Base-by-base conservation (phyloP, 257 asterid species). In the Capsicum chinense region DNA sequence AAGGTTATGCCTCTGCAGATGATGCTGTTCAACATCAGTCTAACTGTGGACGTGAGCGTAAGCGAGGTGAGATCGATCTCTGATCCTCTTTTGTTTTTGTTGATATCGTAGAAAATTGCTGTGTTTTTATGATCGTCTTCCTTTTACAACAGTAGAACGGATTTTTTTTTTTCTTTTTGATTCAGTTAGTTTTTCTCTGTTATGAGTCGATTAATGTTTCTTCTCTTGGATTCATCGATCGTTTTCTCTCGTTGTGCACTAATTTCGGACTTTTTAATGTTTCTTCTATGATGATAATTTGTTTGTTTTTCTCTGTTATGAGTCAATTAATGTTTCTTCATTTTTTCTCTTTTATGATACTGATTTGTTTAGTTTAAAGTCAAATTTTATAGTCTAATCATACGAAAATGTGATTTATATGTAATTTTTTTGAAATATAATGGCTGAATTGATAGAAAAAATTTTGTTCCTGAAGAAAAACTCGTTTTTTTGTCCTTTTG, bases 1-100 rank as follows among this genome's bases (percentile, higher is more conserved):
- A 62, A 21, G 62, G 60, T 4, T 74, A 42, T 47, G 69, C 83
- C 13, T 59, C 86, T 37, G 76, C 83, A 21, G 83, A 83, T 62
- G 86, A 71, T n/a, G 83, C 54, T 35, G 86, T 87, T 79, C 92
- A 89, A 19, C 92, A 79, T 58, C 95, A 87, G 9, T 64, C 92
- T 56, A 89, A 83, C 88, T 88, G 89, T 33, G 86, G 82, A 47
- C 93, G 97, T 67, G 97, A 92, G 91, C 98, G 98, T 14, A 95
- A 93, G 87, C 89, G 98, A 92, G 98, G 98, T 93, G 62, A 86
- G 92, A 91, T 91, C 93, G 92, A 91, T 91, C 93, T 86, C 71
- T n/a, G 21, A 21, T 88, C 86, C 52, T 70, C 66, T 62, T 73
- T 8, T 54, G 2, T 10, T 2, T 21, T 42, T 60, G 15, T 60